Base-by-base conservation (phyloP, 176 grass and related monocot species). In the Secale cereale region DNA sequence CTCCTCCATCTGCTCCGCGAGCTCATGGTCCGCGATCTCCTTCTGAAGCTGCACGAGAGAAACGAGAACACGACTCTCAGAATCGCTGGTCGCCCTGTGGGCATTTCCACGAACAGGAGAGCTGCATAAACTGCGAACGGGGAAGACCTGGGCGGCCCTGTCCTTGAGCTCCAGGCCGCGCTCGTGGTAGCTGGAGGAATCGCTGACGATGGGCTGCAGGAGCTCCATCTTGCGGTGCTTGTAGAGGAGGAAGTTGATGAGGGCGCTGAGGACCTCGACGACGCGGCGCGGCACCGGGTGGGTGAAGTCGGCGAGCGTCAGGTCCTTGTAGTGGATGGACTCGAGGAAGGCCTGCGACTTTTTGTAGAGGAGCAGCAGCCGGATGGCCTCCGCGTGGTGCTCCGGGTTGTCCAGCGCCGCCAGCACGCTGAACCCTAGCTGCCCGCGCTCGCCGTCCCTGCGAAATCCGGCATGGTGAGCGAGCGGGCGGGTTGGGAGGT, bases 261-360 rank as follows among this genome's bases (percentile, higher is more conserved):
- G 48, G 48, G 48, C 48, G 48, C 48, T 52, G 48, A 52, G 48
- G 48, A 52, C 48, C 48, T 17, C 48, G 48, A 52, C 48, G 48
- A 52, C 19, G 35, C 41, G 15, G 33, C 3, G 31, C 80, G 81
- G 8, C 83, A 83, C 23, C 61, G 94, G 92, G 39, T 65, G 78
- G 57, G 92, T 3, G 17, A 97, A 62, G 77, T 97, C 92, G 10
- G 83, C 79, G 37, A 97, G 67, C 12, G 74, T 84, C 86, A 94
- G 83, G 15, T 26, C 83, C 6, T 8, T 10, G 69, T 87, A 97
- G 19, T 37, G 68, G 43, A 97, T 94, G 35, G 88, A 86, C 0
- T 82, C 81, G 22, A 97, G 89, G 59, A 97, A 83, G 10, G 9
- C 37, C 10, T 27, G 68, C 20, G 89, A 68, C 65, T 68, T 92